These are phyloP conservation scores for Physocladia obscura DNA, from an alignment of 192 early-diverging fungal species.

Conservation along the genomic window DNA sequence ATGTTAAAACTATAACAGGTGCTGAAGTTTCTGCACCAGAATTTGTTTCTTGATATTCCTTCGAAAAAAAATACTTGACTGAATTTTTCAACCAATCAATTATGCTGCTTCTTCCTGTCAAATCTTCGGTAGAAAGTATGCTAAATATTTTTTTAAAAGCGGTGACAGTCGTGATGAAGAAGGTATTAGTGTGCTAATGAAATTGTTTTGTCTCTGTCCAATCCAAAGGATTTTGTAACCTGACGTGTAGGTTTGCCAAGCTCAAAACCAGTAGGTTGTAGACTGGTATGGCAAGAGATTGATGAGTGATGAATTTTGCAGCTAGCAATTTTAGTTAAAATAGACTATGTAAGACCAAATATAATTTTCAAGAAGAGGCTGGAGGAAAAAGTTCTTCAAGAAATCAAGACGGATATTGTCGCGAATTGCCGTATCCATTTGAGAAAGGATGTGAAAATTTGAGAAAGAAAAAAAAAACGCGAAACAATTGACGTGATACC, in stretches of 20 bases:
- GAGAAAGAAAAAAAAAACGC: neutral
- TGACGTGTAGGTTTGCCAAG: conserved; percentile 6
- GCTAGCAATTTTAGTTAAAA: neutral
- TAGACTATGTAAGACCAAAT: neutral
- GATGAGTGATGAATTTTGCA: neutral
- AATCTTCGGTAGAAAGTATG: too few species aligned
- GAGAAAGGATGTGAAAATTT: neutral
- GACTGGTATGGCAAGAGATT: conserved; percentile 7
- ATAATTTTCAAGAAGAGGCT: neutral
- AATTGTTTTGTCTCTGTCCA: conserved; percentile 7
- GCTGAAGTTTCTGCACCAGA: too few species aligned
- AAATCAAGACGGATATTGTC: neutral
- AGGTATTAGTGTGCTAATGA: neutral
- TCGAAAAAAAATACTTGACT: too few species aligned
- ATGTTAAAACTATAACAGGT: too few species aligned
- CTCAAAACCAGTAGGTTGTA: neutral
- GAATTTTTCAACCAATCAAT: too few species aligned
- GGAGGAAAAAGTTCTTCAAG: neutral
- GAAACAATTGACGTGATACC: too few species aligned
- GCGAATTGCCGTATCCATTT: neutral
- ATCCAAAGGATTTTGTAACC: neutral
- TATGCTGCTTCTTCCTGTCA: too few species aligned
- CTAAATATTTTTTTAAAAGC: too few species aligned
- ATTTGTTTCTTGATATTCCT: too few species aligned
- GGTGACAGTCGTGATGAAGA: too few species aligned